phyloP scores from a whole-genome alignment of 805 yeast genomes.

The Wickerhamiella sergipiensis region DNA sequence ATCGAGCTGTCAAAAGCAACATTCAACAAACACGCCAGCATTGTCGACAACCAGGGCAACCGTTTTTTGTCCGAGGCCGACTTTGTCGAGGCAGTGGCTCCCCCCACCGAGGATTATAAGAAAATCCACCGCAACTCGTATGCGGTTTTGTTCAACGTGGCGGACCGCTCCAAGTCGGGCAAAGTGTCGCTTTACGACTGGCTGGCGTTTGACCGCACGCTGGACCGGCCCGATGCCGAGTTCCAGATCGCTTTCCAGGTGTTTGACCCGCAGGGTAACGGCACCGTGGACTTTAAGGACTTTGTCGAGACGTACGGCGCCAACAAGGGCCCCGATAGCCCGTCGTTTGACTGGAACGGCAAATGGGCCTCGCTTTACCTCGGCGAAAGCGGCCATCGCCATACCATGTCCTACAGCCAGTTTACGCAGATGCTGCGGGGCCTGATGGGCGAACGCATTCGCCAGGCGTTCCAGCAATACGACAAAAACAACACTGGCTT shows the following conservation, averaged over 20 bases:
- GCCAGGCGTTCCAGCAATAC: constrained; percentile 30
- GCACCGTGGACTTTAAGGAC: constrained; percentile 27
- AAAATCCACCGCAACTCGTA: constrained; percentile 44
- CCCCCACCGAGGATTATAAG: constrained; percentile 34
- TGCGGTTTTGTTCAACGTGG: constrained; percentile 64
- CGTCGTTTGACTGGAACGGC: constrained; percentile 32
- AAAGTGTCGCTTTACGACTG: constrained; percentile 58
- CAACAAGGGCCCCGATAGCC: constrained; percentile 23
- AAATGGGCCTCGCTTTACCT: constrained; percentile 30
- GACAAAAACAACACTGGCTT: constrained; percentile 27
- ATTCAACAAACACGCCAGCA: constrained; percentile 15
- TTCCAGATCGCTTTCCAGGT: constrained; percentile 36
- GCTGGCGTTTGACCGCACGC: constrained; percentile 47
- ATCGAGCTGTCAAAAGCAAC: constrained; percentile 5
- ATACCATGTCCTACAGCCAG: constrained; percentile 28
- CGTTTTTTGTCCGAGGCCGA: constrained; percentile 28
- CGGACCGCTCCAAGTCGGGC: constrained; percentile 64
- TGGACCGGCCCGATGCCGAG: constrained; percentile 43
- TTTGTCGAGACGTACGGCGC: constrained; percentile 27
- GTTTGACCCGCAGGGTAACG: constrained; percentile 28
- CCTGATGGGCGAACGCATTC: constrained; percentile 33
- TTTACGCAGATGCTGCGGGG: constrained; percentile 34
- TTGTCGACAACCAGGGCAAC: constrained; percentile 18
- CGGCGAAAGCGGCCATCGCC: constrained; percentile 27
- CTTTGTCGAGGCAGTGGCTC: constrained; percentile 32